phyloP scores from a whole-genome alignment of 345 rosid genomes.

The Arabis hirsuta region DNA sequence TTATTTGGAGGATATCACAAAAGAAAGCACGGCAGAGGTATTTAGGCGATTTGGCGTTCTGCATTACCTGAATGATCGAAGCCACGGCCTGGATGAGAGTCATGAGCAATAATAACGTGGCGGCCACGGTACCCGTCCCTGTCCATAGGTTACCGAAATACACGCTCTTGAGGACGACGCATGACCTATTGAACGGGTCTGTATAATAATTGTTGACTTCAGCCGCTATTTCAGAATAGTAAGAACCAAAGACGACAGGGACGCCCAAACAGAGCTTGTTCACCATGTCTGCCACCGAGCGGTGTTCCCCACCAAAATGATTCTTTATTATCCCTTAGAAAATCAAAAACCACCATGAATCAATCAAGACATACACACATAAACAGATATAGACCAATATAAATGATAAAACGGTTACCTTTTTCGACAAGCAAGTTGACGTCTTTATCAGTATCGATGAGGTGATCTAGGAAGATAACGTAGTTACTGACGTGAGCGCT shows the following conservation, averaged over 20 bases:
- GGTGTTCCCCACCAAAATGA: neutral
- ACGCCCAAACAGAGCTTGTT: slow-evolving; percentile 14
- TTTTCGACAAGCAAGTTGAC: neutral
- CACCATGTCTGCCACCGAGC: slow-evolving; percentile 5
- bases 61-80: neutral
- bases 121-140: slow-evolving; percentile 22
- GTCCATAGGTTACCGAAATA: slow-evolving; percentile 11
- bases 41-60: neutral
- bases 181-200: neutral
- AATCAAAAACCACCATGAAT: neutral
- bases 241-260: neutral
- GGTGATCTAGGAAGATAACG: neutral
- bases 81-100: neutral
- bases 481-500: neutral
- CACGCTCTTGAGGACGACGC: slow-evolving; percentile 10
- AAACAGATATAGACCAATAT: neutral
- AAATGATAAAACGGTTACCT: neutral
- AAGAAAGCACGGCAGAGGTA: too few relatives aligned
- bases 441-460: slow-evolving; percentile 19
- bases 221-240: neutral
- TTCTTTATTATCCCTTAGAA: slow-evolving; percentile 11
- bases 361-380: neutral
- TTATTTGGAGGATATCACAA: too few relatives aligned
- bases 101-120: slow-evolving; percentile 1
- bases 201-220: neutral